Evolutionary conservation across 2,329 filamentous ascomycete genomes (phyloP).

Genomic region (Penicillium sumatraense): DNA sequence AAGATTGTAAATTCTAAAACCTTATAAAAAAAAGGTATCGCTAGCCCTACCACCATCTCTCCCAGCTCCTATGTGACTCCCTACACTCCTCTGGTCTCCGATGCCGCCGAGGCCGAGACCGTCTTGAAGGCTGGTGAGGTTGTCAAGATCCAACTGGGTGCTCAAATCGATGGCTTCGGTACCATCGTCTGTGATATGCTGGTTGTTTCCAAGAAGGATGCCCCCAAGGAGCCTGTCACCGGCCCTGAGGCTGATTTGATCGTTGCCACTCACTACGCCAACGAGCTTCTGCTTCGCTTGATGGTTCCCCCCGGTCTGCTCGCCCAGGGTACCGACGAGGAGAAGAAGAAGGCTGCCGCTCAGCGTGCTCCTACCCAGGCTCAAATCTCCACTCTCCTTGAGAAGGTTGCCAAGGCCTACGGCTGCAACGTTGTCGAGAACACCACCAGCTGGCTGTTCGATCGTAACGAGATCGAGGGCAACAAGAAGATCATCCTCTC

Average conservation of each 20-base stretch:
- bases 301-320: conserved; percentile 91
- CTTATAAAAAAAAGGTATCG: conserved; percentile 66
- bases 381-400: conserved; percentile 83
- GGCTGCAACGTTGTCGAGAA: conserved; percentile 94
- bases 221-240: conserved; percentile 67
- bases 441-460: conserved; percentile 96
- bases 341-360: conserved; percentile 87
- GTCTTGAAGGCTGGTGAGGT: conserved; percentile 83
- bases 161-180: conserved; percentile 96
- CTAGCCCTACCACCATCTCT: conserved; percentile 93
- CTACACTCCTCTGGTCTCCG: conserved; percentile 88
- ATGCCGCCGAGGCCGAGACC: conserved; percentile 79
- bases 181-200: conserved; percentile 95
- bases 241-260: conserved; percentile 85
- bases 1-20: conserved; percentile 22
- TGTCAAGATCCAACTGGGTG: conserved; percentile 98
- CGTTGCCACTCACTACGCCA: conserved; percentile 90
- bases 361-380: conserved; percentile 82
- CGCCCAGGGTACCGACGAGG: conserved; percentile 82
- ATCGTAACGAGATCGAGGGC: conserved; percentile 95
- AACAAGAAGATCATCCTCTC: conserved; percentile 97
- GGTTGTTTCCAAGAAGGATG: conserved; percentile 68
- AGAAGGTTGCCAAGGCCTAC: conserved; percentile 90
- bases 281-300: conserved; percentile 88
- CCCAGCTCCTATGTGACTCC: conserved; percentile 93